Evolutionary conservation across 2,329 filamentous ascomycete species (phyloP), one percentile per base, ranked within the genome.

Genomic region (Aspergillus uvarum): DNA sequence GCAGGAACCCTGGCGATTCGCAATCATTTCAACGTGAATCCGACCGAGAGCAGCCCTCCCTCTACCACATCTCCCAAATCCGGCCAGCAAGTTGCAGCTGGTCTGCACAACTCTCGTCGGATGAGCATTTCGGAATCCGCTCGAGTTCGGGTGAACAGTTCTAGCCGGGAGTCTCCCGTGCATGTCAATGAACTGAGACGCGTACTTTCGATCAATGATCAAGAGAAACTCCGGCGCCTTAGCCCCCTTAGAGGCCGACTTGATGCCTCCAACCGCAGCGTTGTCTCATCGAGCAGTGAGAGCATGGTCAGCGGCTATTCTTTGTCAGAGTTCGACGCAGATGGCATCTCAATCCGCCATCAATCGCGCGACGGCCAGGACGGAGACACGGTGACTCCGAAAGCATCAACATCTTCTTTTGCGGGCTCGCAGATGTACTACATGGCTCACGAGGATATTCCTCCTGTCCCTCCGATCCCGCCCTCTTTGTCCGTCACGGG

Each of bases 1-100:
- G 82, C 85, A 1, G 88, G 85, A 47, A 90, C 85, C 12, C 56
- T 70, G 52, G 65, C 62, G 12, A 59, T 68, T 50, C 72, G 74
- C 60, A 69, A 65, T 59, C 57, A 72, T 35, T 60, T 67, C 16
- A 69, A 73, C 51, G 38, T 63, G 47, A 74, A 76, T 54, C 73
- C 68, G 14, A 65, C 65, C n/a, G 66, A 67, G 5, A 72, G 69
- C 51, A 69, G 66, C 51, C 76, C 76, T 5, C 68, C 69, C 19
- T 70, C 69, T 47, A 70, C 66, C 12, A 67, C 66, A 38, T 70
- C 70, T 1, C 63, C 67, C 16, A 58, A 58, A 31, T 65, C 65
- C 35, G 51, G 63, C 11, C 64, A 63, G 16, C 66, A 65, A 59
- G 66, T 64, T 62, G 65, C 72, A 47, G 68, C 67, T 32, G 70